Evolutionary conservation across 805 yeast genomes (phyloP).

Genomic region (Metschnikowia rubicola): DNA sequence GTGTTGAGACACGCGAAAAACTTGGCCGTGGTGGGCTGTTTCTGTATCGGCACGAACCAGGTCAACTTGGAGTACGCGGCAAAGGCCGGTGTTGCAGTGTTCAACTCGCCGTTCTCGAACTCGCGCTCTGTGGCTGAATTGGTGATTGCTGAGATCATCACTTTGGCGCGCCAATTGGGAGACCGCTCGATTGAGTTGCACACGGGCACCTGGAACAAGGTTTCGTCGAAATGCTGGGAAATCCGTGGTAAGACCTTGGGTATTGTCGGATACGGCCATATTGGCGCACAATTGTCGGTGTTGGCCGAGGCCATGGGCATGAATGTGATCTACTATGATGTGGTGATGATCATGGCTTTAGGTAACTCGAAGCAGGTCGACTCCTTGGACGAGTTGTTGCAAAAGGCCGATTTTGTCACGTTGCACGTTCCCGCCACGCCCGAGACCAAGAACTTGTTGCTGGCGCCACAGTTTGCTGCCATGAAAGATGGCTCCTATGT

Average conservation of each 20-base stretch:
- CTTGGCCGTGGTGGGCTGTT: constrained; percentile 89
- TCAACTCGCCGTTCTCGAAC: constrained; percentile 97
- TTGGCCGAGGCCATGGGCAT: constrained; percentile 97
- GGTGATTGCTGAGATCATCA: constrained; percentile 90
- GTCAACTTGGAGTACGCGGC: constrained; percentile 93
- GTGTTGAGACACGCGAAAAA: constrained; percentile 84
- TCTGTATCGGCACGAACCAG: constrained; percentile 99
- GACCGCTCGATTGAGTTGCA: constrained; percentile 96
- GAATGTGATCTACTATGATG: constrained; percentile 93
- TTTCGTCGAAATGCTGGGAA: constrained; percentile 94
- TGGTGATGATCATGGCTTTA: constrained; percentile 87
- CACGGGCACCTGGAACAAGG: constrained; percentile 97
- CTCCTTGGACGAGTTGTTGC: constrained; percentile 77
- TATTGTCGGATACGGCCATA: constrained; percentile 96
- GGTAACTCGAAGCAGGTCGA: constrained; percentile 95
- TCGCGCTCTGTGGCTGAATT: constrained; percentile 98
- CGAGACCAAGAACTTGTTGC: constrained; percentile 87
- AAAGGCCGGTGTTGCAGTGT: constrained; percentile 88
- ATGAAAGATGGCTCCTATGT: constrained; percentile 96
- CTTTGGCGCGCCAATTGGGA: constrained; percentile 93
- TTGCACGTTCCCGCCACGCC: constrained; percentile 93
- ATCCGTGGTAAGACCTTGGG: constrained; percentile 98
- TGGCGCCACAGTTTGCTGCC: constrained; percentile 86
- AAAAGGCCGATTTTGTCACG: constrained; percentile 81
- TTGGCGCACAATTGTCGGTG: constrained; percentile 95